Evolutionary conservation across 2,329 filamentous ascomycete species (phyloP).

Genomic region (Pleomassaria siparia): DNA sequence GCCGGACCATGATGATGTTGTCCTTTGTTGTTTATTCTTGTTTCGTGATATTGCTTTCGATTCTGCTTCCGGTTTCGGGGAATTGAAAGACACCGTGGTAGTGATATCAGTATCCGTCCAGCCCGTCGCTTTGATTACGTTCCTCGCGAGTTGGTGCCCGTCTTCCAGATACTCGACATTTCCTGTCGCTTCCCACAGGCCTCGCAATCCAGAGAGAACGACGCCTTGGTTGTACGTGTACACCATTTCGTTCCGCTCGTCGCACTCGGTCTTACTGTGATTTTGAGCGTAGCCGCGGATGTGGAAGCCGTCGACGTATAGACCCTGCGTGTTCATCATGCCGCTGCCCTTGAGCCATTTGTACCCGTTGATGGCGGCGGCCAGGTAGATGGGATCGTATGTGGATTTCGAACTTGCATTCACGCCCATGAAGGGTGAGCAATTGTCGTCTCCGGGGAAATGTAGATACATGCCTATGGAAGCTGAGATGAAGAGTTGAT

Average conservation of each 20-base stretch:
- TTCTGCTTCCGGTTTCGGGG: slow-evolving; percentile 15
- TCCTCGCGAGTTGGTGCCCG: slow-evolving; percentile 73
- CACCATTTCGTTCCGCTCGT: slow-evolving; percentile 81
- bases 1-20: slow-evolving; percentile 61
- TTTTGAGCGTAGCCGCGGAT: slow-evolving; percentile 64
- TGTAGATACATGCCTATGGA: slow-evolving; percentile 87
- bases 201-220: slow-evolving; percentile 76
- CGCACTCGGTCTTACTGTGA: slow-evolving; percentile 69
- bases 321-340: slow-evolving; percentile 74
- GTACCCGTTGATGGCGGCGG: slow-evolving; percentile 76
- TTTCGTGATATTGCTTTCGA: not conserved
- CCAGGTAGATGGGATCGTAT: slow-evolving; percentile 66
- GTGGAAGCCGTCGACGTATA: slow-evolving; percentile 89
- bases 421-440: slow-evolving; percentile 62
- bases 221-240: slow-evolving; percentile 98
- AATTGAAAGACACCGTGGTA: slow-evolving; percentile 6
- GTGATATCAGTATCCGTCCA: slow-evolving; percentile 54
- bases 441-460: slow-evolving; percentile 78
- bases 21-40: not conserved
- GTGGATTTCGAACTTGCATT: slow-evolving; percentile 9
- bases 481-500: slow-evolving; percentile 83
- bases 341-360: slow-evolving; percentile 76
- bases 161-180: slow-evolving; percentile 71
- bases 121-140: slow-evolving; percentile 76
- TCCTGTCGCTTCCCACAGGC: slow-evolving; percentile 77